phyloP scores from a whole-genome alignment of 768 basidiomycete species.

The Leccinum olivaceopallidum region DNA sequence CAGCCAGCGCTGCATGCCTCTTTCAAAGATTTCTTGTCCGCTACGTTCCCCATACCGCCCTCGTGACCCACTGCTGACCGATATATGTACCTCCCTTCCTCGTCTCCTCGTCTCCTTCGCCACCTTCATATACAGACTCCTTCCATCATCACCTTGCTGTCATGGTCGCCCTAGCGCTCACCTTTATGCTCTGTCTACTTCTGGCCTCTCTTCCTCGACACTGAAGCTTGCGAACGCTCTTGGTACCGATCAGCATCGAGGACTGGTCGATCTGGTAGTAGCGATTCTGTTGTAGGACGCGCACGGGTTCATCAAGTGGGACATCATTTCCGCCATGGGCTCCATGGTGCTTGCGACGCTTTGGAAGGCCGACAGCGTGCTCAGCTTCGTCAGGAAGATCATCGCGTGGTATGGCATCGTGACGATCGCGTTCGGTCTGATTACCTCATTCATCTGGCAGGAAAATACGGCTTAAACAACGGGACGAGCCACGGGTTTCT shows the following conservation, averaged over 20 bases:
- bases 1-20: slow-evolving; percentile 21
- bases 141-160: slow-evolving; percentile 29
- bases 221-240: slow-evolving; percentile 7
- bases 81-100: too few species aligned
- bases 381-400: slow-evolving; percentile 35
- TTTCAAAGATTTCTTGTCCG: slow-evolving; percentile 44
- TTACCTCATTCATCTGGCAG: slow-evolving; percentile 48
- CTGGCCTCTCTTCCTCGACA: slow-evolving; percentile 15
- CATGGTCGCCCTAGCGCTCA: slow-evolving; percentile 14
- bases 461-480: slow-evolving; percentile 36
- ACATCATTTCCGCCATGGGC: slow-evolving; percentile 38
- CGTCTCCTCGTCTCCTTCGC: slow-evolving; percentile 28
- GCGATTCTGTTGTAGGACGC: slow-evolving; percentile 8
- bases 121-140: slow-evolving; percentile 39
- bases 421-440: slow-evolving; percentile 44
- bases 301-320: slow-evolving; percentile 53
- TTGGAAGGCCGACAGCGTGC: slow-evolving; percentile 44
- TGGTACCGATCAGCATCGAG: slow-evolving; percentile 10
- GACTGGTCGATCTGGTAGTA: neutral
- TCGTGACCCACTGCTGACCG: slow-evolving; percentile 25
- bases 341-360: slow-evolving; percentile 42
- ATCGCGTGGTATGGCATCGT: slow-evolving; percentile 46
- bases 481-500: neutral
- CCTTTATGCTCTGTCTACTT: slow-evolving; percentile 27
- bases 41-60: slow-evolving; percentile 44